A percentile compares a stretch with the other conserved stretches of the same genome.
phyloP scores from a whole-genome alignment of 306 rosid species.

The Cicer yamashitae region DNA sequence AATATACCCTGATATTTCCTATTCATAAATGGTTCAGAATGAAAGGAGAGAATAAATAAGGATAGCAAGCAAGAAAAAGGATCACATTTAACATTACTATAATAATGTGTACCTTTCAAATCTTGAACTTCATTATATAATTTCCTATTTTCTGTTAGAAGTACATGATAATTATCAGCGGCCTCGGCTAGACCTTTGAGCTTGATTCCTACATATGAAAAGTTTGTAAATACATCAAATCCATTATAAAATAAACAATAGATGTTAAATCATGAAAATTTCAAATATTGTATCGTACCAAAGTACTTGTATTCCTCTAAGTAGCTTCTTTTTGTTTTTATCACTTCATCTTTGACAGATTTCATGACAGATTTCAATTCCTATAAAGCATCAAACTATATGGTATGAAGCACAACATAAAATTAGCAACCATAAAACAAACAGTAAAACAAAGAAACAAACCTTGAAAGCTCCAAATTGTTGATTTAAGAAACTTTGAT shows the following conservation, averaged over 20 bases:
- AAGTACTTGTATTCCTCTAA: conserved; percentile 73
- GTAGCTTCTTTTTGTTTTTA: conserved; percentile 69
- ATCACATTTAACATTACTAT: conserved; percentile 21
- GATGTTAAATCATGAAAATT: conserved; percentile 21
- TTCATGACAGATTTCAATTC: conserved; percentile 68
- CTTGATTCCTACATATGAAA: conserved; percentile 58
- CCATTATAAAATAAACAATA: conserved; percentile 32
- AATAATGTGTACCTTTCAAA: conserved; percentile 71
- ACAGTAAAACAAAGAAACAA: conserved; percentile 41
- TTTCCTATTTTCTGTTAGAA: conserved; percentile 85
- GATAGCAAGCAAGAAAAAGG: conserved; percentile 34
- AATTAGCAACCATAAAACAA: conserved; percentile 26
- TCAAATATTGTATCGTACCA: conserved; percentile 59
- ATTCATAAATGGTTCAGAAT: conserved; percentile 38
- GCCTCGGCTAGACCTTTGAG: conserved; percentile 89
- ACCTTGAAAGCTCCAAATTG: conserved; percentile 81
- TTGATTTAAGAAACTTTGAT: conserved; percentile 57
- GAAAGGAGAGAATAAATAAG: conserved; percentile 35
- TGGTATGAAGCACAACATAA: conserved; percentile 32
- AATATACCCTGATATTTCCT: conserved; percentile 97
- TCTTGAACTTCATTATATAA: conserved; percentile 97
- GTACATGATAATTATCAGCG: conserved; percentile 82
- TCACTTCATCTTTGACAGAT: conserved; percentile 67
- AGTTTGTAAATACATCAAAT: conserved; percentile 38
- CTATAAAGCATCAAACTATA: conserved; percentile 52